phyloP scores from a whole-genome alignment of 2,329 filamentous ascomycete genomes.

The Trichocomaceae sp. region DNA sequence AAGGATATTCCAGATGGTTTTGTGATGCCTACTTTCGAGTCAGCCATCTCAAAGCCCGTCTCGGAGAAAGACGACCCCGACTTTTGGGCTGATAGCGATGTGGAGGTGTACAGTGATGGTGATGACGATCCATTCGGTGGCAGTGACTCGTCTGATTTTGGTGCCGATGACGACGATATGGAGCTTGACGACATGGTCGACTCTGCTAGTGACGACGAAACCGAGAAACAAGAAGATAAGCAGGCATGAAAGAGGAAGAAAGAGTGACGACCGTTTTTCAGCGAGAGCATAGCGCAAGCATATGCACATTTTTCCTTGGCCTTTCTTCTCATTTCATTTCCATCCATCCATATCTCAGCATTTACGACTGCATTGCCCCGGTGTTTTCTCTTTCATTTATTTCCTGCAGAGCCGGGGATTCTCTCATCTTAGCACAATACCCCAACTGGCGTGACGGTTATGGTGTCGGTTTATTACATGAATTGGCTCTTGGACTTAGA shows the following conservation, averaged over 20 bases:
- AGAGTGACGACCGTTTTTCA: neutral
- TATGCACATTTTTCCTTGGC: neutral
- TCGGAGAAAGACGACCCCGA: slow-evolving; percentile 50
- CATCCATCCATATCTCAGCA: neutral
- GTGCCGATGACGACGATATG: slow-evolving; percentile 6
- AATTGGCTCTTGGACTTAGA: neutral
- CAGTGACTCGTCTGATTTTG: slow-evolving; percentile 49
- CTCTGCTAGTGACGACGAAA: neutral
- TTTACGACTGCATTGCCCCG: slow-evolving; percentile 5
- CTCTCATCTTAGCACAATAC: slow-evolving; percentile 1
- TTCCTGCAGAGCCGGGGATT: neutral
- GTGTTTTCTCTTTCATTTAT: neutral
- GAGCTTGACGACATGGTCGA: slow-evolving; percentile 18
- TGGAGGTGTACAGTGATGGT: slow-evolving; percentile 39
- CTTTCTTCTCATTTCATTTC: neutral
- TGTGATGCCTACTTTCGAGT: slow-evolving; percentile 62
- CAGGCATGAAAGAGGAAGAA: neutral
- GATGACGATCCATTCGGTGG: slow-evolving; percentile 59
- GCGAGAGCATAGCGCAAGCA: neutral
- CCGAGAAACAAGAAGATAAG: neutral
- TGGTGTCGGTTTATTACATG: neutral
- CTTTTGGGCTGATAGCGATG: slow-evolving; percentile 74
- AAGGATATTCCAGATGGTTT: slow-evolving; percentile 73
- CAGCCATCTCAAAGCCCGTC: slow-evolving; percentile 47
- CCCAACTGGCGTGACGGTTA: neutral